Percentiles rank a stretch among this genome's conserved stretches.
Conservation (phyloP, 257 asterid species). For the Fraxinus excelsior region DNA sequence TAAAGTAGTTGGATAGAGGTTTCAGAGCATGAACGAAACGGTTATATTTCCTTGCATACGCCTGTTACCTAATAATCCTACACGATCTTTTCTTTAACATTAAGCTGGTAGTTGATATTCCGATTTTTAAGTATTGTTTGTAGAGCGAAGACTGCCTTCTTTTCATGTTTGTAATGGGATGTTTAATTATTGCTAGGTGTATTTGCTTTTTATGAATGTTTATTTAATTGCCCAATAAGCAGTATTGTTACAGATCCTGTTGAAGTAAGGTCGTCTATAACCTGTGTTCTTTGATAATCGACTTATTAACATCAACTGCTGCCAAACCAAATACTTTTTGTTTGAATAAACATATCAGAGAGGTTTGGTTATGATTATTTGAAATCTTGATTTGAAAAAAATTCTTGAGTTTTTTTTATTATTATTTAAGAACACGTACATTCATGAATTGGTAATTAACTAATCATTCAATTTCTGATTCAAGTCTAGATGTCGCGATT, state of each 20-base stretch:
- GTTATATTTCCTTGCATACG: conserved; percentile 3
- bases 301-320: no score
- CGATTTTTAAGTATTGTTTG: neutral
- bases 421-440: no score
- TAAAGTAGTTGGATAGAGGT: neutral
- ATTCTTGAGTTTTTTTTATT: no score
- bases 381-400: no score
- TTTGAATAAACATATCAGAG: no score
- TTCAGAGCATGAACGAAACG: neutral
- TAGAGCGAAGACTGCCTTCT: conserved; percentile 10
- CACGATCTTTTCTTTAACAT: conserved; percentile 2
- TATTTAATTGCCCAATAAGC: neutral
- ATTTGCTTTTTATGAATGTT: neutral
- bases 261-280: neutral
- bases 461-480: no score
- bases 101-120: conserved; percentile 16
- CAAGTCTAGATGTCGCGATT: no score
- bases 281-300: no score
- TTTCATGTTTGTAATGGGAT: conserved; percentile 21
- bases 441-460: no score
- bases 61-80: conserved; percentile 14
- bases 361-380: no score
- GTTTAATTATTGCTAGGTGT: neutral
- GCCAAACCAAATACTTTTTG: no score
- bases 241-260: neutral